Percentiles rank a stretch among this genome's conserved stretches.
Evolutionary conservation across 805 yeast genomes (phyloP).

Genomic region (Zygoascus tannicola): DNA sequence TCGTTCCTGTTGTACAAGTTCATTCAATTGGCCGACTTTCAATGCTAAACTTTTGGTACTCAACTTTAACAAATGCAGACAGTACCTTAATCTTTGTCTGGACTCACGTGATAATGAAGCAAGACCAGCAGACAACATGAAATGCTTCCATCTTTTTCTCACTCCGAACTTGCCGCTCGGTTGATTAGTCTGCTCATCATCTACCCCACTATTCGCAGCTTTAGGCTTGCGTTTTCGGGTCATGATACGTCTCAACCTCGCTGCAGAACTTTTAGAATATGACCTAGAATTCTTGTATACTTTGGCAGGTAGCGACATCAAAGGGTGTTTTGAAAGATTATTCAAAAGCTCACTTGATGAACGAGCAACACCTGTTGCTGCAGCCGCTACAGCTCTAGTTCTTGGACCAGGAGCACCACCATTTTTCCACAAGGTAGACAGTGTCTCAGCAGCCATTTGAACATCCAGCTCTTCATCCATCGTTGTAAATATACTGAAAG

Average conservation of each 20-base stretch:
- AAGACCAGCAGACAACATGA: constrained; percentile 13
- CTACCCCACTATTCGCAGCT: not conserved
- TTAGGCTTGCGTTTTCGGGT: not conserved
- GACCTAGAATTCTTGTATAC: constrained; percentile 1
- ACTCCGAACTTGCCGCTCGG: not conserved
- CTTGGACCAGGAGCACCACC: not conserved
- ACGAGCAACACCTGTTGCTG: constrained; percentile 6
- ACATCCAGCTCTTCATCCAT: constrained; percentile 8
- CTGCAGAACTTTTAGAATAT: not conserved
- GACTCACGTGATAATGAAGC: constrained; percentile 53
- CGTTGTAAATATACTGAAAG: no score
- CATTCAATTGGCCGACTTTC: constrained; percentile 56
- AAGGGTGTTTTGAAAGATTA: constrained; percentile 13
- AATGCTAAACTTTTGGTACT: constrained; percentile 71
- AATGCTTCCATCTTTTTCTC: not conserved
- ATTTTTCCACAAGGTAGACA: constrained; percentile 15
- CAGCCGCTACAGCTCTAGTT: constrained; percentile 5
- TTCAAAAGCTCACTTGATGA: constrained; percentile 12
- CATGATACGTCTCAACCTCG: not conserved
- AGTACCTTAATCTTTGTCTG: constrained; percentile 63
- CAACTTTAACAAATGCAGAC: constrained; percentile 66
- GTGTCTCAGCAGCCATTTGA: constrained; percentile 24
- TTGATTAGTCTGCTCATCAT: not conserved
- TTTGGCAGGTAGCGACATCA: constrained; percentile 2
- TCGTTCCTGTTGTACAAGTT: constrained; percentile 36